Evolutionary conservation across 495 filamentous ascomycete genomes (phyloP), one percentile per base, ranked within the genome.

Genomic region (Trichoderma gamsii): DNA sequence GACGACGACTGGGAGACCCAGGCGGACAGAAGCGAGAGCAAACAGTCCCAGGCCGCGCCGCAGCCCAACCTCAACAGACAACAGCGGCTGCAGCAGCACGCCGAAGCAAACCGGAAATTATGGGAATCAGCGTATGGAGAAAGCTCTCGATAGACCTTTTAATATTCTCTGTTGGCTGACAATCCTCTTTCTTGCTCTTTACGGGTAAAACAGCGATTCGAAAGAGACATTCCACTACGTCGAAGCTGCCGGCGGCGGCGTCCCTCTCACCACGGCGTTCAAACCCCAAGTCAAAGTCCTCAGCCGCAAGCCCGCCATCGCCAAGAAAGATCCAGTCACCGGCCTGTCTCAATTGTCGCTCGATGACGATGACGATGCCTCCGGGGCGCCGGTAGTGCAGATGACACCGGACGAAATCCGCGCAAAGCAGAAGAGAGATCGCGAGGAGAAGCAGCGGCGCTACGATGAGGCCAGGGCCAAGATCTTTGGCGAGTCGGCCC

Each of bases 381-480:
- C 77, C 25, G 82, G 80, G 65, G 81, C 82, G 61, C 85, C 83
- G 66, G 77, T 81, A 35, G 75, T 75, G n/a, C 81, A 86, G 67
- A 84, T 88, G 27, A 89, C 85, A 0, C 78, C 84, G 6, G 90
- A 92, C 67, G 89, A 97, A 78, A 85, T 90, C 41, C 84, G 88
- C 66, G 81, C 86, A 15, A 88, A 88, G 69, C 88, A 92, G 44
- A 83, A 91, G 77, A 82, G 84, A 65, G 91, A 96, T 71, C 82
- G 85, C 4, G 92, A 96, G 72, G 92, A 96, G 77, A 96, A 93
- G 80, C 88, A 94, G 79, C 87, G 87, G 64, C 90, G 89, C 64
- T 97, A 97, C 74, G 88, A 93, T 66, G 92, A 96, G 78, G 90
- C 84, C 3, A 83, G 93, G 15, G 90, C 92, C 72, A 86, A 89